phyloP scores from a whole-genome alignment of 176 grass and related monocot species.

The Hyparrhenia diplandra region DNA sequence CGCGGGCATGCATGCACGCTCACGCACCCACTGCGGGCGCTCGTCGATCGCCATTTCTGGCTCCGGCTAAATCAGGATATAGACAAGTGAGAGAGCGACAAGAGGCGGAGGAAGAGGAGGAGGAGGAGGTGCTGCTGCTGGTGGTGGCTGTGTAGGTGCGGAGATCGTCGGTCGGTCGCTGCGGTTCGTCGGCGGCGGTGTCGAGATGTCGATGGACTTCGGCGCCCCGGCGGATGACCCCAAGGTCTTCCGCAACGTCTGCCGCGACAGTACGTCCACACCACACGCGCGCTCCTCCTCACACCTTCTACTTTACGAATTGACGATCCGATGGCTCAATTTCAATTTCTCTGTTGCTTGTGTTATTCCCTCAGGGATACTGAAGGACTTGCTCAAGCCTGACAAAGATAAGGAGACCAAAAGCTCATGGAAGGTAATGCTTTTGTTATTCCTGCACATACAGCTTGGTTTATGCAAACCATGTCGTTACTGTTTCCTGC shows the following conservation, averaged over 20 bases:
- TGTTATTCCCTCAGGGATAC: constrained; percentile 54
- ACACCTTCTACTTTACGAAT: no score
- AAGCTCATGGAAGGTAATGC: constrained; percentile 71
- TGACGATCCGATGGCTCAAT: no score
- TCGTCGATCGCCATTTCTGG: constrained; percentile 15
- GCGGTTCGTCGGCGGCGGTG: neutral
- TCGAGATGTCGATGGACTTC: constrained; percentile 69
- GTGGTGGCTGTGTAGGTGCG: neutral
- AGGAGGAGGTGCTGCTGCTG: neutral
- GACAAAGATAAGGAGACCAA: constrained; percentile 67
- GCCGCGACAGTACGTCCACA: constrained; percentile 64
- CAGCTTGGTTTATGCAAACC: neutral
- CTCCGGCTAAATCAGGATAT: constrained; percentile 42
- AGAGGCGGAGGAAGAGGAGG: neutral
- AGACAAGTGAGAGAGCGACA: neutral
- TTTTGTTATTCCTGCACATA: neutral
- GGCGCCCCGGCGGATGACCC: constrained; percentile 54
- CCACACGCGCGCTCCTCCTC: neutral
- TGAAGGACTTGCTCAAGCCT: constrained; percentile 74
- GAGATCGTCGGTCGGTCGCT: no score
- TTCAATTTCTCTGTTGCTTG: neutral
- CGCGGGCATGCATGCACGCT: neutral
- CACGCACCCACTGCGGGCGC: neutral
- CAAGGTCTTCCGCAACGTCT: constrained; percentile 76
- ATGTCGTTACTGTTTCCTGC: neutral